Base-by-base conservation (phyloP, 2,329 filamentous ascomycete genomes). In the Sporothrix euskadiensis region DNA sequence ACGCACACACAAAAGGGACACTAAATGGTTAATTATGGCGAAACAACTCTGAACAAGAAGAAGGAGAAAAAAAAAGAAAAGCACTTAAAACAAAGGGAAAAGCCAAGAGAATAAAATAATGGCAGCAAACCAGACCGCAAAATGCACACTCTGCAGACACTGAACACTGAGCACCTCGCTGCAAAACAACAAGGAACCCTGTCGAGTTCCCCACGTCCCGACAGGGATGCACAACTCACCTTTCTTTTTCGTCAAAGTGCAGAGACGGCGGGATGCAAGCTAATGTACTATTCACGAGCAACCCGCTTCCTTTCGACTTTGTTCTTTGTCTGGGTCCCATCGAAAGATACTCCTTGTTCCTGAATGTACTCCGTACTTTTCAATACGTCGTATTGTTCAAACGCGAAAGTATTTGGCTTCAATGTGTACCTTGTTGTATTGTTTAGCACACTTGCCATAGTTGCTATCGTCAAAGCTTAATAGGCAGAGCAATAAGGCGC, bases 181-280 rank as follows among this genome's bases (percentile, higher is more conserved):
- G 39, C 8, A 63, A 63, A 63, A n/a, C 22, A 49, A 14, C 41
- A n/a, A 10, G 26, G 44, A 32, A 68, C 65, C 26, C 65, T 68
- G 44, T 54, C 65, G n/a, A 16, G 30, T 54, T 69, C 65, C 65
- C 65, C 61, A 66, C 61, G 61, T 19, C 61, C 57, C 59, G 39
- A 56, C 59, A 72, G 71, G 71, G 61, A 47, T 66, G 70, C 30
- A 30, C 49, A 32, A 35, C 59, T 68, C 61, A 72, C 71, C 71
- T 68, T 68, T 72, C 61, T 52, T 57, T 68, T 72, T 72, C 16
- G 71, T 68, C 35, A 69, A 52, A 61, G 54, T 56, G 54, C 63
- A 73, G 54, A 69, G 63, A 19, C 63, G 52, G 52, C 39, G 69
- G 63, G 14, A 26, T 72, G 71, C 71, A 72, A 57, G 61, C 71